Evolutionary conservation across 768 basidiomycete species (phyloP).

Genomic region (Lentinula lateritia): DNA sequence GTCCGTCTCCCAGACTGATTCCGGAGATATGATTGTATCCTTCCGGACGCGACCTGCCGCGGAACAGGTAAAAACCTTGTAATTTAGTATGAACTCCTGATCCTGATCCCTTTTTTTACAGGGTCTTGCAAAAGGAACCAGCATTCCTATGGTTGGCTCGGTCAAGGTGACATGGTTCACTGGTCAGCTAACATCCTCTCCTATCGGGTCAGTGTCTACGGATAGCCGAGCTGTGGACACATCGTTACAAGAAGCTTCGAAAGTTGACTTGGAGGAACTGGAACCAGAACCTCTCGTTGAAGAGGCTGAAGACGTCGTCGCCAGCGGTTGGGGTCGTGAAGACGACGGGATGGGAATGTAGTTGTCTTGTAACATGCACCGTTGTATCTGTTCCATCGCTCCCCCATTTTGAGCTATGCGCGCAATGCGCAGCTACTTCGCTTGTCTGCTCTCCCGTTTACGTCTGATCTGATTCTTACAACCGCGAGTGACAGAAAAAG

Average conservation of each 20-base stretch:
- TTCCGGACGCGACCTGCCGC: constrained; percentile 72
- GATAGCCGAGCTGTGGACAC: neutral
- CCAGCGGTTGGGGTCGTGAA: constrained; percentile 69
- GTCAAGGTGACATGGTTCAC: constrained; percentile 68
- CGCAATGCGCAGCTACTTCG: neutral
- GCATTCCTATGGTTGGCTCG: constrained; percentile 59
- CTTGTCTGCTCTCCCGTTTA: neutral
- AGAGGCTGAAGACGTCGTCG: constrained; percentile 57
- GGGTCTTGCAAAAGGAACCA: constrained; percentile 69
- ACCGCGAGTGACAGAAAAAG: too few species aligned
- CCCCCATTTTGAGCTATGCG: neutral
- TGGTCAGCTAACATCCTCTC: constrained; percentile 16
- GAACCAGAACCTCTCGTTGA: constrained; percentile 23
- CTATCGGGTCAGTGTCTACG: constrained; percentile 6
- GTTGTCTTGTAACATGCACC: neutral
- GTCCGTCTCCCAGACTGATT: constrained; percentile 47
- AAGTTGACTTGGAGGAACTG: constrained; percentile 18
- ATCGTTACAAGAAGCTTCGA: neutral
- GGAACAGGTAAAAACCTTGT: constrained; percentile 54
- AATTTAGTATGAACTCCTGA: neutral
- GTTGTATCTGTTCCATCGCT: neutral
- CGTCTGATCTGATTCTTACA: too few species aligned
- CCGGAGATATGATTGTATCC: constrained; percentile 55
- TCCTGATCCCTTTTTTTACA: constrained; percentile 18
- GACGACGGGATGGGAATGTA: constrained; percentile 73